Base-by-base conservation (phyloP, 345 rosid species). In the Abelmoschus esculentus region DNA sequence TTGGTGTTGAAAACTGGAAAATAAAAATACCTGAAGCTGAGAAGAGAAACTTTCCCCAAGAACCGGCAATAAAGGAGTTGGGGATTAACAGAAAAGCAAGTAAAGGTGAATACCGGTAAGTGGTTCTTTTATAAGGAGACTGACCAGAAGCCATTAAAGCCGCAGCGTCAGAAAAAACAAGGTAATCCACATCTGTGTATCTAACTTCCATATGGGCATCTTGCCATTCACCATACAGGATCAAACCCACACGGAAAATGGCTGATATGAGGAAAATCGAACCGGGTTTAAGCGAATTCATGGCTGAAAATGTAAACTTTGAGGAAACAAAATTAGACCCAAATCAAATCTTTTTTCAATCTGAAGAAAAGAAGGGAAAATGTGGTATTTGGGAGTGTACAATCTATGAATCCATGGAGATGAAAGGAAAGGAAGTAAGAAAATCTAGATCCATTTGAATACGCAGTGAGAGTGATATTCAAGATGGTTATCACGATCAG, bases 91-190 rank as follows among this genome's bases (percentile, higher is more conserved):
- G 90, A 79, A 90, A 77, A 26, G 98, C 97, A 14, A 93, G 97
- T 77, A 90, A 61, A 75, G 98, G 97, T 4, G 97, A 85, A 66
- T 93, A 90, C 14, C 96, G 87, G 53, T 90, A 90, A 0, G 97
- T 93, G 22, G 90, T 89, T 78, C 97, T 78, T 71, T 84, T 22
- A 26, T 56, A 56, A 11, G 60, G 60, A 56, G 60, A 56, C 3
- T 56, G 60, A 56, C 60, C 60, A 0, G 89, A 86, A 5, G 90
- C 96, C 89, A 93, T 80, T 29, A 89, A 78, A 19, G 87, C 81
- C 18, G 98, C 97, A 46, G 97, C 98, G 74, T 93, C 98, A 0
- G 98, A 90, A 57, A 93, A 93, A n/a, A 93, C 97, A 0, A 83
- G 66, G 81, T 93, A 93, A 79, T 90, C 98, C 4, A 93, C 89